Evolutionary conservation across 805 yeast genomes (phyloP).

Genomic region (Yueomyces sinensis): DNA sequence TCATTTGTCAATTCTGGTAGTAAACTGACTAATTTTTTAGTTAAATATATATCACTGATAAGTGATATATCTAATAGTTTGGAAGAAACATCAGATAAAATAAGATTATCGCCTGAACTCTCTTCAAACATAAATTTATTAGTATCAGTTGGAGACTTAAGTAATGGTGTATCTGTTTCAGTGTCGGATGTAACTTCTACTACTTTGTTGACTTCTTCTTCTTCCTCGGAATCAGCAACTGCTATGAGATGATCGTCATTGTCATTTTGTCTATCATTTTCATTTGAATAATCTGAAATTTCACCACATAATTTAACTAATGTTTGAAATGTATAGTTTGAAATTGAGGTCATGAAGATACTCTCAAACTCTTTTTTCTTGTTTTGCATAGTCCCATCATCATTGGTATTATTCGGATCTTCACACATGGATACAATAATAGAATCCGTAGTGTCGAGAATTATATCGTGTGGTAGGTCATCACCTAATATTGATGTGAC

Average conservation of each 20-base stretch:
- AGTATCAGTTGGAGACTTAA: too few species aligned
- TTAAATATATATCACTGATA: too few species aligned
- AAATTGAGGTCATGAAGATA: slow-evolving; percentile 25
- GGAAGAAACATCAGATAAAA: too few species aligned
- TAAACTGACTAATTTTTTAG: slow-evolving; percentile 28
- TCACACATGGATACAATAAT: slow-evolving; percentile 11
- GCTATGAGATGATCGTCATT: slow-evolving; percentile 29
- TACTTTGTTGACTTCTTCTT: background rate
- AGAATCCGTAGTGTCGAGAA: slow-evolving; percentile 27
- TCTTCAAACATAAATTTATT: too few species aligned
- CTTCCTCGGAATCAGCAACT: slow-evolving; percentile 34
- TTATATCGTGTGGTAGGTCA: slow-evolving; percentile 66
- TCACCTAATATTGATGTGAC: slow-evolving; percentile 40
- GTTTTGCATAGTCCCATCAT: slow-evolving; percentile 19
- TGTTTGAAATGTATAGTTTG: slow-evolving; percentile 30
- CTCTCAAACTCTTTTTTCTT: slow-evolving; percentile 35
- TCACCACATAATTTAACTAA: slow-evolving; percentile 30
- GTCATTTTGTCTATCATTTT: slow-evolving; percentile 4
- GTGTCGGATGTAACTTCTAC: background rate
- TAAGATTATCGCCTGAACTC: too few species aligned
- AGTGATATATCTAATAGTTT: too few species aligned
- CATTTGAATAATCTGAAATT: slow-evolving; percentile 42
- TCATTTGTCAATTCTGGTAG: slow-evolving; percentile 21
- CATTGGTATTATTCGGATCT: slow-evolving; percentile 4
- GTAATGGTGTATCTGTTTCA: slow-evolving; percentile 2